phyloP scores from a whole-genome alignment of 257 asterid genomes.

The Rehmannia glutinosa region DNA sequence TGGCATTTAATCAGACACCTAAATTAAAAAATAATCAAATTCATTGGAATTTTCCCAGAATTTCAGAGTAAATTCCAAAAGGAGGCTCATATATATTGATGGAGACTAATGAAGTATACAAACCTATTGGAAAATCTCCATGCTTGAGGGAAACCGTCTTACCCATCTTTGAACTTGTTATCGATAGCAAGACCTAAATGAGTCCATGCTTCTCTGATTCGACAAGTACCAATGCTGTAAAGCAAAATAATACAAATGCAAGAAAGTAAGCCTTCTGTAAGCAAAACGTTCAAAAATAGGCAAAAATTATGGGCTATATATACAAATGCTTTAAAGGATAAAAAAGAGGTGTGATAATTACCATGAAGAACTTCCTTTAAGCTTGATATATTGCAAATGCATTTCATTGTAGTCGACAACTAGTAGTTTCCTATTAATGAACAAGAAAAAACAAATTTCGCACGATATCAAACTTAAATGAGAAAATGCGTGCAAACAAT shows the following conservation, averaged over 20 bases:
- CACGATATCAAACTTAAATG: background rate
- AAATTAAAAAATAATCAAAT: background rate
- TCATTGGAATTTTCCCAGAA: background rate
- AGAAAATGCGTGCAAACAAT: background rate
- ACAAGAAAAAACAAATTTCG: background rate
- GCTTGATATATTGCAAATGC: slow-evolving; percentile 29
- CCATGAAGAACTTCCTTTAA: slow-evolving; percentile 54
- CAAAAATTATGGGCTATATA: background rate
- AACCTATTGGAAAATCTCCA: background rate
- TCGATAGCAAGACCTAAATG: slow-evolving; percentile 15
- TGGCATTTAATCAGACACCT: no score
- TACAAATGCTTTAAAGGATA: background rate
- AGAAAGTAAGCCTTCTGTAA: background rate
- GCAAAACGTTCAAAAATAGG: background rate
- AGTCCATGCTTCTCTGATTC: slow-evolving; percentile 18
- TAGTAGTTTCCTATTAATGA: slow-evolving; percentile 23
- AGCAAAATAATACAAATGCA: background rate
- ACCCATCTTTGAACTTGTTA: slow-evolving; percentile 26
- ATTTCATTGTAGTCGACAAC: slow-evolving; percentile 28
- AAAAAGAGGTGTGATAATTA: slow-evolving; percentile 9
- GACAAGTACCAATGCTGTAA: slow-evolving; percentile 44
- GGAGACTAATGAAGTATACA: background rate
- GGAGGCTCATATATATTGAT: background rate
- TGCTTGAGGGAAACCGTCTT: slow-evolving; percentile 12
- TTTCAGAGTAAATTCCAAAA: background rate